phyloP scores from a whole-genome alignment of 768 basidiomycete species.

The Russula dissimulans region DNA sequence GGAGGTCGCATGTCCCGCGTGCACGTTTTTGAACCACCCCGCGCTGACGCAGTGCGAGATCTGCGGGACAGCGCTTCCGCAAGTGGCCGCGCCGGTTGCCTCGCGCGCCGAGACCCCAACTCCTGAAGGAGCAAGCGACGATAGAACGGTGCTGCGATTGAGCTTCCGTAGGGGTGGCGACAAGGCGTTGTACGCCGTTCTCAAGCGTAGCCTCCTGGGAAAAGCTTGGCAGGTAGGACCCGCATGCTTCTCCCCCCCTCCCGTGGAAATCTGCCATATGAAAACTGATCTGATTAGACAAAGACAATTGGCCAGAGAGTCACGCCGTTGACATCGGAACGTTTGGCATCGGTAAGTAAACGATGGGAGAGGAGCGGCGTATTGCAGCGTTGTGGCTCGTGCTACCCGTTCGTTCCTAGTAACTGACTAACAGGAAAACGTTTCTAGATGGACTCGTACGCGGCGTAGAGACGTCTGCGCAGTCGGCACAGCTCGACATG shows the following conservation, averaged over 20 bases:
- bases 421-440: not conserved
- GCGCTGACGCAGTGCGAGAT: conserved; percentile 74
- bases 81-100: conserved; percentile 22
- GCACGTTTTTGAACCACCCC: conserved; percentile 88
- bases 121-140: conserved; percentile 31
- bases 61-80: conserved; percentile 63
- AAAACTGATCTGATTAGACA: not conserved
- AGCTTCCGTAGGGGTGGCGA: conserved; percentile 92
- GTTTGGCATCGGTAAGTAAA: conserved; percentile 43
- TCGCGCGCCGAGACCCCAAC: conserved; percentile 49
- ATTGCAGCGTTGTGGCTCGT: no score
- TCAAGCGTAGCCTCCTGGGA: conserved; percentile 60
- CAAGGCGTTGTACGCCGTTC: conserved; percentile 65
- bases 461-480: conserved; percentile 58
- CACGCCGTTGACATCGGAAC: conserved; percentile 18
- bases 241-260: not conserved
- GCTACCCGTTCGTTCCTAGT: no score
- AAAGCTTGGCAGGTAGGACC: conserved; percentile 65
- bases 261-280: no score
- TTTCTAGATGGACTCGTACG: conserved; percentile 73
- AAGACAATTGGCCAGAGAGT: conserved; percentile 4
- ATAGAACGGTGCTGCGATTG: conserved; percentile 54
- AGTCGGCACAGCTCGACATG: conserved; percentile 56
- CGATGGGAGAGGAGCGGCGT: no score
- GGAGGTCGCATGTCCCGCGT: conserved; percentile 65